phyloP scores from a whole-genome alignment of 2,329 filamentous ascomycete genomes.

The Venturia pyrina region DNA sequence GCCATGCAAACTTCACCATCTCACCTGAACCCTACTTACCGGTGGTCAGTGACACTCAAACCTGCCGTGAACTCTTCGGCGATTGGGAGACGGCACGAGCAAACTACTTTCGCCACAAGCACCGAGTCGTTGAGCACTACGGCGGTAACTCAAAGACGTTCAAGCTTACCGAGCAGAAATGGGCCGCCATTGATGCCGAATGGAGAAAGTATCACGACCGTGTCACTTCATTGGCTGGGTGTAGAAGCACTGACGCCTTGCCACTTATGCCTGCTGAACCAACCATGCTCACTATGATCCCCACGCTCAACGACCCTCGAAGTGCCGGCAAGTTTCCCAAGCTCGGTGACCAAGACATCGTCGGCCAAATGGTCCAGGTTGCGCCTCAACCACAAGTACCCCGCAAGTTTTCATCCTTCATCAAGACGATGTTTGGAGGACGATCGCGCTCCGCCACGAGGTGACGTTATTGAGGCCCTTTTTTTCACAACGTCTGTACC shows the following conservation, averaged over 20 bases:
- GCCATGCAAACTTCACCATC: conserved; percentile 91
- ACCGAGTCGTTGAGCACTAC: conserved; percentile 82
- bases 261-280: conserved; percentile 35
- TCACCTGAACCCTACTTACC: conserved; percentile 70
- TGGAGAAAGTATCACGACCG: conserved; percentile 50
- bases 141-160: conserved; percentile 84
- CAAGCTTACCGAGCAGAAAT: conserved; percentile 76
- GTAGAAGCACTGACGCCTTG: conserved; percentile 23
- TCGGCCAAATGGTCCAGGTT: conserved; percentile 71
- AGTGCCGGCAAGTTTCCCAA: conserved; percentile 75
- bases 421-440: conserved; percentile 5
- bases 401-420: conserved; percentile 1
- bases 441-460: conserved; percentile 9
- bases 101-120: conserved; percentile 83
- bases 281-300: conserved; percentile 53
- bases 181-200: conserved; percentile 64
- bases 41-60: conserved; percentile 47
- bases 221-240: conserved; percentile 39
- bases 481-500: not conserved
- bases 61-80: conserved; percentile 55
- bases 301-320: conserved; percentile 55
- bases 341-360: conserved; percentile 83
- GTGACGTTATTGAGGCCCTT: conserved; percentile 7
- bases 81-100: conserved; percentile 77
- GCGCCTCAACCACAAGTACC: not conserved